Evolutionary conservation across 441 rosid genomes (phyloP), one percentile per base, ranked within the genome.

Genomic region (Mallotus repandus): DNA sequence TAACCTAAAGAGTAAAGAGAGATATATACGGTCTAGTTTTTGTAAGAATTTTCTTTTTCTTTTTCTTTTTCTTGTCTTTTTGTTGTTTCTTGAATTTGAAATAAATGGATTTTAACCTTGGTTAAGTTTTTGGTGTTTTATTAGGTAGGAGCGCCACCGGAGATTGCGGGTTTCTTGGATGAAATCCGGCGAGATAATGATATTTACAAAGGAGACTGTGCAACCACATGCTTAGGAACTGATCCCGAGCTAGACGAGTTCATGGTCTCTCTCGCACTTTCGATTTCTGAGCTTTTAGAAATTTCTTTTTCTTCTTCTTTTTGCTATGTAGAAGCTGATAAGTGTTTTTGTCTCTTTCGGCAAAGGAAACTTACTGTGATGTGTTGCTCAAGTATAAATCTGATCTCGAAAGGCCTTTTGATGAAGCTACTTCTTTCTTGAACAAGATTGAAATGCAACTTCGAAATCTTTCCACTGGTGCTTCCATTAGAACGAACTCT

Each of bases 181-280:
- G 96, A 87, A 84, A 89, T 91, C 79, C 84, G 85, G 81, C 67
- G 80, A 63, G 93, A 86, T 66, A 85, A 81, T 67, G 84, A 82
- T 49, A 62, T 83, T 53, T 83, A 64, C 66, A 81, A 74, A 86
- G 74, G 72, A 81, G 89, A 81, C 41, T 71, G 60, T 56, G 77
- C 63, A 66, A 71, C 85, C 10, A 73, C 84, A 1, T 84, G 79
- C 84, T 77, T 80, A 5, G 92, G 94, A 74, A 86, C 87, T 76
- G 99, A 94, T 84, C 97, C 92, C 71, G 96, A 92, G 88, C 99
- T 94, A 69, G 99, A 94, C 77, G 89, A 84, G 78, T 89, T 91
- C 87, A 89, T 85, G 87, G 92, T 86, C 46, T 19, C 41, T 66
- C 32, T 65, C 68, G 63, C 69, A 8, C 19, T 56, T 61, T 13